These are phyloP conservation scores for Cutaneotrichosporon mucoides DNA, from an alignment of 1,284 basidiomycete species.

Conservation along the genomic window DNA sequence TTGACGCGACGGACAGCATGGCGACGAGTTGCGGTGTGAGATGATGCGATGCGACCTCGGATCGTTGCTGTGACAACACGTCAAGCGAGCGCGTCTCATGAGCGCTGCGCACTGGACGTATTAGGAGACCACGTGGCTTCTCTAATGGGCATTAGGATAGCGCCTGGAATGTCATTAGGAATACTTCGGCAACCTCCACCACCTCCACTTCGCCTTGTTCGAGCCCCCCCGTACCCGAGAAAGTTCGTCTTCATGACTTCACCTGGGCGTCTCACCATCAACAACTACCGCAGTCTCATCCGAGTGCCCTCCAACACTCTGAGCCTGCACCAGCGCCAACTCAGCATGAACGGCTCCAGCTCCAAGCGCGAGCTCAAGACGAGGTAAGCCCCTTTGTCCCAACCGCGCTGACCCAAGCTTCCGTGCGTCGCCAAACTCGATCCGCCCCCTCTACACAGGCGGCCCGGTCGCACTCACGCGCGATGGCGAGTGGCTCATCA, in stretches of 20 bases:
- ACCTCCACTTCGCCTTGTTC: no score
- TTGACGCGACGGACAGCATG: slow-evolving; percentile 57
- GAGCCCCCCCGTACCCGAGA: no score
- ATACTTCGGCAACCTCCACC: background rate
- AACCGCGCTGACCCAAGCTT: slow-evolving; percentile 27
- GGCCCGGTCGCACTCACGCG: slow-evolving; percentile 76
- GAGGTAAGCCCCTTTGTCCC: slow-evolving; percentile 27
- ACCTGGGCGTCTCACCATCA: no score
- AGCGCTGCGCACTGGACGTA: background rate
- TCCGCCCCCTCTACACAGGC: slow-evolving; percentile 72
- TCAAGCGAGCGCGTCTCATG: background rate
- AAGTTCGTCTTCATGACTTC: no score
- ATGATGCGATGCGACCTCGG: background rate
- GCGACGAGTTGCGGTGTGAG: background rate
- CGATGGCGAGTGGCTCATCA: slow-evolving; percentile 76
- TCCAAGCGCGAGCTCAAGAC: slow-evolving; percentile 40
- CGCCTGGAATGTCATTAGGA: no score
- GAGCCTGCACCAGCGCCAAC: no score
- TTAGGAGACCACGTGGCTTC: background rate
- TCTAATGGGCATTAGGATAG: background rate
- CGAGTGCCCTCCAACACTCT: no score
- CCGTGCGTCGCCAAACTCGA: slow-evolving; percentile 46
- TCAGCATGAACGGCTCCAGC: slow-evolving; percentile 31
- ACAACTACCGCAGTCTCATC: no score
- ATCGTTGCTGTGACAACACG: background rate